Evolutionary conservation across 768 basidiomycete species (phyloP).

Genomic region (Suillus clintonianus): DNA sequence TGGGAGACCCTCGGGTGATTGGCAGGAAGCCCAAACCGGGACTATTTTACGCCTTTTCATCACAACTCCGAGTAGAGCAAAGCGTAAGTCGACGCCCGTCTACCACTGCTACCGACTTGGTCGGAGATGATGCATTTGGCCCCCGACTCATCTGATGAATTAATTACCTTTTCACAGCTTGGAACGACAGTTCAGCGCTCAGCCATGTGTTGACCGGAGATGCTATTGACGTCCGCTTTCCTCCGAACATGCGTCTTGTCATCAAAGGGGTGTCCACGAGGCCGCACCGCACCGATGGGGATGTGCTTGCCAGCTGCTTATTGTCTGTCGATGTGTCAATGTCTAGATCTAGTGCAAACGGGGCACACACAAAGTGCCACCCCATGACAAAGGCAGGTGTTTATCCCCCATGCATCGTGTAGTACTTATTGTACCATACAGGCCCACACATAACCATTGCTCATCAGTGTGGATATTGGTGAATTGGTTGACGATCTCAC

Average conservation of each 20-base stretch:
- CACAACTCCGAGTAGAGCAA: background rate
- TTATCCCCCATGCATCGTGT: background rate
- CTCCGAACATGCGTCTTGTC: background rate
- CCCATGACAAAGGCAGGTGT: background rate
- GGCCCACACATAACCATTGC: background rate
- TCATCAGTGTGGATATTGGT: background rate
- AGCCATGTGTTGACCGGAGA: background rate
- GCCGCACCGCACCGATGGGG: background rate
- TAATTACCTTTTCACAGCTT: background rate
- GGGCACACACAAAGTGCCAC: background rate
- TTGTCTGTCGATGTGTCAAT: background rate
- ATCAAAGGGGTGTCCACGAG: background rate
- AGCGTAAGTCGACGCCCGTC: background rate
- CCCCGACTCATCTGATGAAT: background rate
- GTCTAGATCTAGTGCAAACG: background rate
- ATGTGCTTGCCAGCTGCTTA: background rate
- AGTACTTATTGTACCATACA: background rate
- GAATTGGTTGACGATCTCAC: background rate
- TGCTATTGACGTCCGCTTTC: background rate
- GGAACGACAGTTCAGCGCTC: background rate
- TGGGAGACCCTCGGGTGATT: background rate
- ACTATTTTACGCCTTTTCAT: background rate
- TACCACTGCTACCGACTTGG: background rate
- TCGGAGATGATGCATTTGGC: background rate
- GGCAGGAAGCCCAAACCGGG: background rate